Evolutionary conservation across 2,329 filamentous ascomycete genomes (phyloP).

Genomic region (Plenodomus tracheiphilus): DNA sequence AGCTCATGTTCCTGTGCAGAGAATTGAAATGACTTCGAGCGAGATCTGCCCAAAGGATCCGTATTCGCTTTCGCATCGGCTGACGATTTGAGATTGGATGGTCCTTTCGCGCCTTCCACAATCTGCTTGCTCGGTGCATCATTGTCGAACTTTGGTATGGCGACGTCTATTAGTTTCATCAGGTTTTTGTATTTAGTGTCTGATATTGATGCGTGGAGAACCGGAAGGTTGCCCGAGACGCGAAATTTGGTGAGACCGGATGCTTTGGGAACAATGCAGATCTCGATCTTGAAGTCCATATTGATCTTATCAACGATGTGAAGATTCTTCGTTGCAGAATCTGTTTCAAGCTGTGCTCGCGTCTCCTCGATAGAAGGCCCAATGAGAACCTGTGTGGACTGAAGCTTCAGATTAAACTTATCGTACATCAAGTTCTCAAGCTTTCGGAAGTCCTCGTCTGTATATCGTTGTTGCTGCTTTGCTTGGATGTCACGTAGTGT

Average conservation of each 20-base stretch:
- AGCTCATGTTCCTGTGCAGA: conserved; percentile 73
- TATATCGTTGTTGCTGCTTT: conserved; percentile 86
- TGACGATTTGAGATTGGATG: conserved; percentile 44
- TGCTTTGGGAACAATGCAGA: conserved; percentile 94
- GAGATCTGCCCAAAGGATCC: conserved; percentile 54
- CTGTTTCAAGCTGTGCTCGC: conserved; percentile 74
- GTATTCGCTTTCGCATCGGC: conserved; percentile 31
- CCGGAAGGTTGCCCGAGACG: conserved; percentile 86
- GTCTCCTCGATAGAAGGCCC: conserved; percentile 91
- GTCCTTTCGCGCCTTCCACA: conserved; percentile 38
- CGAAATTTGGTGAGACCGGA: conserved; percentile 90
- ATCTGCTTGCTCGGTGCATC: conserved; percentile 46
- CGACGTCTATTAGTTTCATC: conserved; percentile 95
- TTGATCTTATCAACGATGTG: conserved; percentile 97
- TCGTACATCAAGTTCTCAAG: conserved; percentile 97
- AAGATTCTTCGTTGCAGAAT: conserved; percentile 69
- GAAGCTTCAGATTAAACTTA: conserved; percentile 88
- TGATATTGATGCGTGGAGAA: conserved; percentile 88
- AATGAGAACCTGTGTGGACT: conserved; percentile 93
- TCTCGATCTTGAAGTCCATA: conserved; percentile 93
- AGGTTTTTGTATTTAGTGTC: conserved; percentile 96
- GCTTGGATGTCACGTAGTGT: conserved; percentile 87
- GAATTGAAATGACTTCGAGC: conserved; percentile 75
- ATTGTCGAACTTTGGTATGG: conserved; percentile 79
- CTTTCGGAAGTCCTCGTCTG: conserved; percentile 82